Base-by-base conservation (phyloP, 2,329 filamentous ascomycete genomes). In the Kalmusia sp. region DNA sequence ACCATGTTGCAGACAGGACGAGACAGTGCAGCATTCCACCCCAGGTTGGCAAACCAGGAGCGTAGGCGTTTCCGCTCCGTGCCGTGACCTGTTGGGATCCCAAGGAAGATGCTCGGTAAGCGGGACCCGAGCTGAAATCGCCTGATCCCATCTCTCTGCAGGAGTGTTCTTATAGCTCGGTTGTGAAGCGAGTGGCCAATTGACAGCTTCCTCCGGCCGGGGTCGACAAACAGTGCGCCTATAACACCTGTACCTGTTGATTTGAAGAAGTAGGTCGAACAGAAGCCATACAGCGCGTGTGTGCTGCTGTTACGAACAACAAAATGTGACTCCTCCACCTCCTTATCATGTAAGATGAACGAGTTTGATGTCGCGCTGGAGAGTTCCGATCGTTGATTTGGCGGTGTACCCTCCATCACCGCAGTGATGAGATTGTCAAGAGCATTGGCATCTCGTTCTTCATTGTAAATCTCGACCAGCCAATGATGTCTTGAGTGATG, bases 241-340 rank as follows among this genome's bases (percentile, higher is more conserved):
- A 98, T 86, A 15, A 92, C 88, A 14, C 91, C 92, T 4, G 87
- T 87, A 6, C 83, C 84, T 3, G 80, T 87, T n/a, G 78, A 81
- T 34, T 86, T 86, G 67, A 90, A 86, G 70, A 86, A 92, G 70
- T 96, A 97, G 0, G 92, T 96, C 0, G 92, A 89, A 67, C 90
- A 93, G 73, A 97, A 98, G 2, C 93, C 93, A 68, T 96, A 97
- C 0, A 98, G 77, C 0, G 91, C 91, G 58, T 92, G 89, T 0
- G 93, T 98, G 72, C 90, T 96, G 76, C 91, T 96, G 71, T 97
- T 98, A 17, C 93, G 86, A 27, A 98, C 93, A 7, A 97, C 92
- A 68, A 93, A 96, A 72, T 98, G 93, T 0, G 87, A 80, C 73
- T 96, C 92, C 51, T 90, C 85, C 24, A 96, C 83, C 39, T 87